Evolutionary conservation across 1,284 basidiomycete genomes (phyloP).

Genomic region (Apiotrichum gracile): DNA sequence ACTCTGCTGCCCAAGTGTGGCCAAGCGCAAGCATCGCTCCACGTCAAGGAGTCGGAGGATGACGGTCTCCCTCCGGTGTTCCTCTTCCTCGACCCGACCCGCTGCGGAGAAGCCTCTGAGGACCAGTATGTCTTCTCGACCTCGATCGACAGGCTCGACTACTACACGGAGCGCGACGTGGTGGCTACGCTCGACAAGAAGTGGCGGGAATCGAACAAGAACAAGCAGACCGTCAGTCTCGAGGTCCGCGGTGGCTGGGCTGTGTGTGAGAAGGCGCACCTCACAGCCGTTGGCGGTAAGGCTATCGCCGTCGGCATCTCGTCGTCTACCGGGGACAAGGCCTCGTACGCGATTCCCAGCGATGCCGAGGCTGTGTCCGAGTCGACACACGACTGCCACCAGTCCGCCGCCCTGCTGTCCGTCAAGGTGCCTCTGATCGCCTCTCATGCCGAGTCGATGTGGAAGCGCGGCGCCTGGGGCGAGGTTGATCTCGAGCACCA

Average conservation of each 20-base stretch:
- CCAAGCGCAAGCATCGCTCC: constrained; percentile 79
- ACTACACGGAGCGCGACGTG: constrained; percentile 68
- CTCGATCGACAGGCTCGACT: constrained; percentile 69
- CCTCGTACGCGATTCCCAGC: constrained; percentile 61
- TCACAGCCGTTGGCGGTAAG: constrained; percentile 32
- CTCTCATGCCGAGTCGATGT: constrained; percentile 64
- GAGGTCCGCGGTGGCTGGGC: constrained; percentile 63
- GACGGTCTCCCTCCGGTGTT: constrained; percentile 59
- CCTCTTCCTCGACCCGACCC: constrained; percentile 76
- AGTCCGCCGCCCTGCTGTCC: constrained; percentile 70
- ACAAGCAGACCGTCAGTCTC: constrained; percentile 53
- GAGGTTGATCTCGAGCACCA: constrained; percentile 82
- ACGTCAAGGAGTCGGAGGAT: constrained; percentile 47
- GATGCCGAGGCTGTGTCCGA: constrained; percentile 55
- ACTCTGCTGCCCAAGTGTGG: constrained; percentile 77
- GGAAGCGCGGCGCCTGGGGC: constrained; percentile 65
- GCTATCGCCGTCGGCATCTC: constrained; percentile 30
- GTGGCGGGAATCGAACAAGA: constrained; percentile 67
- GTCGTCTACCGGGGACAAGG: constrained; percentile 51
- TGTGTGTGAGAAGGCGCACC: constrained; percentile 21
- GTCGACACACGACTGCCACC: constrained; percentile 57
- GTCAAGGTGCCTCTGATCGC: constrained; percentile 62
- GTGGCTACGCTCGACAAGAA: constrained; percentile 62
- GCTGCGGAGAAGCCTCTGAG: constrained; percentile 63
- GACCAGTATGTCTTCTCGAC: constrained; percentile 80